Evolutionary conservation across 169 alveolate species (phyloP), one percentile per base, ranked within the genome.

Genomic region (Cryptosporidium ryanae): DNA sequence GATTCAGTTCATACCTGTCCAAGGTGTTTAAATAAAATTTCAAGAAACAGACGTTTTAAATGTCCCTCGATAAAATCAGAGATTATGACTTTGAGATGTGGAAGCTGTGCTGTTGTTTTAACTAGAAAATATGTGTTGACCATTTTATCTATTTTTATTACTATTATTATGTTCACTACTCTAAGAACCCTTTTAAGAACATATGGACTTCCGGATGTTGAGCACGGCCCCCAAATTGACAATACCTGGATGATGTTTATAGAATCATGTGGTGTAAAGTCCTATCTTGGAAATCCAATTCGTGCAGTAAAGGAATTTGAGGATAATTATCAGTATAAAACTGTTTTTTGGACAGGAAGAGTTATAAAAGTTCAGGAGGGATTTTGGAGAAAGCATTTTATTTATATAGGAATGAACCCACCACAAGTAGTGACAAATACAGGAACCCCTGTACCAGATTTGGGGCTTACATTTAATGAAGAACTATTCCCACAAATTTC

Each of bases 1-100:
- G 91, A 83, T 29, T 68, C 91, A 15, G 91, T 83, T 44, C 91
- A 83, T 66, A 70, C 87, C 7, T 83, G 91, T 21, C 91, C 91
- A 43, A 66, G 82, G 32, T 83, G 91, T 32, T 38, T 83, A 70
- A 83, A 83, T 25, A 83, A 83, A 64, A 64, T 83, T 29, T 70
- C 68, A 6, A 68, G 87, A 25, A 70, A 81, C 46, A 63, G 87
- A 21, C 82, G 84, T 64, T 34, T 83, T 46, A 57, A 70, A 38
- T 64, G 82, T 13, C 91, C 91, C 21, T 68, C 91, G 13, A 59
- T 83, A 52, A 83, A 83, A 52, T 68, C 82, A 27, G 91, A 83
- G 46, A 65, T 83, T 23, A 70, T 83, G 82, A 83, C 84, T 18
- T 57, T 83, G 13, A 68, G 82, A 34, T 68, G 82, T 43, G 91